Evolutionary conservation across 192 early-diverging fungal species (phyloP).

Genomic region (Pilobolus umbonatus): DNA sequence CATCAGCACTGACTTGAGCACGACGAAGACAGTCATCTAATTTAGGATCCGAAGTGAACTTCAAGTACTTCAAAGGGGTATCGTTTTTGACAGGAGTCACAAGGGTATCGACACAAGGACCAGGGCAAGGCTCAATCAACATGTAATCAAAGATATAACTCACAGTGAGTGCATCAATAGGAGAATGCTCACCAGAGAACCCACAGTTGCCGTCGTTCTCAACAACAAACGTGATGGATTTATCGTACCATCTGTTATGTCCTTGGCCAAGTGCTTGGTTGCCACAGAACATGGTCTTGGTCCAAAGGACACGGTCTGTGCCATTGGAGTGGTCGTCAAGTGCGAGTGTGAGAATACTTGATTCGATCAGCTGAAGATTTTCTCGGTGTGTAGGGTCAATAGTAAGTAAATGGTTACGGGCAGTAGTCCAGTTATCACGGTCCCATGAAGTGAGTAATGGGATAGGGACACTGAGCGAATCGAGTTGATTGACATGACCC

Average conservation of each 20-base stretch:
- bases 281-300: conserved; percentile 44
- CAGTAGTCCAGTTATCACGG: conserved; percentile 76
- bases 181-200: conserved; percentile 54
- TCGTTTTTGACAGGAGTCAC: not conserved
- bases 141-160: conserved; percentile 24
- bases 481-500: conserved; percentile 36
- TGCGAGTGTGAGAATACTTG: conserved; percentile 67
- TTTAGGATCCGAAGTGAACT: not conserved
- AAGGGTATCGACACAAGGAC: not conserved
- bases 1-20: conserved; percentile 50
- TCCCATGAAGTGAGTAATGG: conserved; percentile 71
- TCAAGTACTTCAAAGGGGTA: not conserved
- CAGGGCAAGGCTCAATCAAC: conserved; percentile 14
- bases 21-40: conserved; percentile 11
- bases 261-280: conserved; percentile 55
- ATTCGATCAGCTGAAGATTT: conserved; percentile 60
- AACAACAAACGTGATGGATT: conserved; percentile 61
- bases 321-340: conserved; percentile 66
- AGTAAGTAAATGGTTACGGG: conserved; percentile 61
- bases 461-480: conserved; percentile 51
- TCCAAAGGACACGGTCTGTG: conserved; percentile 24
- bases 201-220: conserved; percentile 69
- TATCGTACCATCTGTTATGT: conserved; percentile 91
- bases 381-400: conserved; percentile 56
- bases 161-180: conserved; percentile 19